Percentiles rank a stretch among this genome's conserved stretches.
These are phyloP conservation scores for Globisporangium parvum DNA, from an alignment of 352 stramenopile species.

Conservation along the genomic window DNA sequence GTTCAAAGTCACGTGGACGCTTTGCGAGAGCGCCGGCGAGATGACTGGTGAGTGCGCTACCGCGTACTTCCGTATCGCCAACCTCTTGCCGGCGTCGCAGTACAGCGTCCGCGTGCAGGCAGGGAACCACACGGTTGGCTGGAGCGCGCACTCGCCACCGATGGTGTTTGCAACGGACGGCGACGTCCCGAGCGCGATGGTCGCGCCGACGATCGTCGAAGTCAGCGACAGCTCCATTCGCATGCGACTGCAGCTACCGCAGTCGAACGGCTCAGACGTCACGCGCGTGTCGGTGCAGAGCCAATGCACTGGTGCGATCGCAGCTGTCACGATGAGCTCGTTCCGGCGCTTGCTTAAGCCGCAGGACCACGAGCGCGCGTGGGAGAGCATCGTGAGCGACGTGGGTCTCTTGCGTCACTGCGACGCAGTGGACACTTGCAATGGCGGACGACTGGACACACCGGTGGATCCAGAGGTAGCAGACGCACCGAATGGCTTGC, in stretches of 20 bases:
- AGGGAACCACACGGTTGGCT: slow-evolving; percentile 38
- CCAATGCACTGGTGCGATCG: slow-evolving; percentile 32
- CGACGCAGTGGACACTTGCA: slow-evolving; percentile 5
- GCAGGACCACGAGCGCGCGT: slow-evolving; percentile 24
- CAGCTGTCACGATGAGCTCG: slow-evolving; percentile 18
- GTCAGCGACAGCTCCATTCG: slow-evolving; percentile 35
- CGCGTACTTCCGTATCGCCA: slow-evolving; percentile 21
- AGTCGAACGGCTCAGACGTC: slow-evolving; percentile 32
- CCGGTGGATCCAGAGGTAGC: not conserved
- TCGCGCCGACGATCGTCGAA: slow-evolving; percentile 24
- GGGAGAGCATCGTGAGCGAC: slow-evolving; percentile 29
- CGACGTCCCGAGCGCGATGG: slow-evolving; percentile 36
- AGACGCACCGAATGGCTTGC: not conserved
- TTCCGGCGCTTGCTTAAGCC: slow-evolving; percentile 31
- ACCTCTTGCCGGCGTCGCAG: slow-evolving; percentile 33
- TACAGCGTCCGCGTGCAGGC: slow-evolving; percentile 39
- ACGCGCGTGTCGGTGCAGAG: slow-evolving; percentile 29
- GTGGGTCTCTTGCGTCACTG: slow-evolving; percentile 18
- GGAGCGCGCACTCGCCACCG: slow-evolving; percentile 24
- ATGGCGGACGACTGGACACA: not conserved
- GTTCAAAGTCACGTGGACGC: slow-evolving; percentile 35
- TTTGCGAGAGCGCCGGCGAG: slow-evolving; percentile 17
- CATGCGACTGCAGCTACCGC: slow-evolving; percentile 31
- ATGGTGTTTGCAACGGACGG: slow-evolving; percentile 27
- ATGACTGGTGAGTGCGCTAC: slow-evolving; percentile 19